Evolutionary conservation across 2,329 filamentous ascomycete genomes (phyloP), one percentile per base, ranked within the genome.

Genomic region (Cladophialophora carrionii): DNA sequence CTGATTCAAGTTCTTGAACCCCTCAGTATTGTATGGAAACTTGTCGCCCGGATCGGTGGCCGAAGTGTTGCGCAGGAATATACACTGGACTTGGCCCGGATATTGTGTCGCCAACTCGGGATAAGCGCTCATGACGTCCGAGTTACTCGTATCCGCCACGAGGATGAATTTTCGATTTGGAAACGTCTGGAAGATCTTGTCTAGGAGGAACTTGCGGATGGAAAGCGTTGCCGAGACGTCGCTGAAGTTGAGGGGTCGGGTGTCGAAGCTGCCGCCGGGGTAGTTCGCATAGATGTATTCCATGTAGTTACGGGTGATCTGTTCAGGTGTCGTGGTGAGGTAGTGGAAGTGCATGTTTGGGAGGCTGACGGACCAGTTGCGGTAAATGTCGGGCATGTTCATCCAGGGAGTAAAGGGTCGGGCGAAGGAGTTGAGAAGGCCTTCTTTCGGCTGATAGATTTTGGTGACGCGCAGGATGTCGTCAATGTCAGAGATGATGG

Each of bases 381-480:
- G 85, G 74, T 91, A 93, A 70, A 92, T 88, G 2, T 87, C 82
- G 0, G 90, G 90, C 90, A 93, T 93, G 76, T 92, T 89, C 81
- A 88, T 81, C 90, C 90, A 93, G 0, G 85, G 82, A 0, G 81
- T 83, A 74, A 90, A 93, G 0, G 88, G 81, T 3, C 85, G 83
- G 0, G 90, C 90, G 72, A 93, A 92, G 0, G 89, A 88, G 78
- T 93, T 93, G 10, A 92, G 80, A 0, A 93, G 80, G 4, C 90
- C 90, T 73, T 92, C 84, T 69, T 87, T 85, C 0, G 90, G 90
- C 55, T 90, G 77, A 75, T 91, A 93, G 74, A 93, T 93, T 76
- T 91, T 90, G 62, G 90, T 93, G 1, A 92, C 79, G n/a, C 90
- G 87, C 0, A 92, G 83, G 64, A 92, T 91, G 73, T 93, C 90